Percentiles rank a stretch among this genome's conserved stretches.
phyloP scores from a whole-genome alignment of 2,329 filamentous ascomycete genomes.

The Didymellaceae sp. region DNA sequence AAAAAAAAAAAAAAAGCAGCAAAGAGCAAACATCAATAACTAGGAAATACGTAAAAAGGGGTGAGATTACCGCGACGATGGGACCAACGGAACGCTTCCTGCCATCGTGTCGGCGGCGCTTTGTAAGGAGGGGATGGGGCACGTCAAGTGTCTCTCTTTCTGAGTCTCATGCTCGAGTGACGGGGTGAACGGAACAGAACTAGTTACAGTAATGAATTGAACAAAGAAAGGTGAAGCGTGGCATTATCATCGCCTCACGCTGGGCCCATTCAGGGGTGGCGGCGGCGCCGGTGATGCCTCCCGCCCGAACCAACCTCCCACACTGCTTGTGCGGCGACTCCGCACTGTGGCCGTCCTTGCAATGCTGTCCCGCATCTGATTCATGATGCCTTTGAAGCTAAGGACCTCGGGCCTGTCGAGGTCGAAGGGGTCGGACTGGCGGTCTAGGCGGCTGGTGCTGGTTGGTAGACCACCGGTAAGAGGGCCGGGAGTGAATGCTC shows the following conservation, averaged over 20 bases:
- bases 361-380: constrained; percentile 39
- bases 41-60: constrained; percentile 2
- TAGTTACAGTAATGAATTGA: no score
- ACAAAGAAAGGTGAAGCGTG: no score
- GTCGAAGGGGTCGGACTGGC: constrained; percentile 51
- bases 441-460: constrained; percentile 30
- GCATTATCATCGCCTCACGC: constrained; percentile 15
- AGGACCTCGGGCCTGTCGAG: constrained; percentile 50
- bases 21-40: not conserved
- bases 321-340: constrained; percentile 37
- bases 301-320: constrained; percentile 36
- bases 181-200: no score
- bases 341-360: constrained; percentile 34
- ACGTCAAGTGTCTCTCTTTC: constrained; percentile 8
- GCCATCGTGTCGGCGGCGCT: no score
- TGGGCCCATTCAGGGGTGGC: constrained; percentile 24
- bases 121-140: not conserved
- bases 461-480: constrained; percentile 8
- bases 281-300: constrained; percentile 30
- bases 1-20: no score
- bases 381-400: constrained; percentile 39
- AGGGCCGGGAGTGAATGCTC: constrained; percentile 23
- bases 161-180: not conserved
- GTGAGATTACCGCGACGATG: constrained; percentile 22
- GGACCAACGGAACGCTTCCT: constrained; percentile 45